Percentiles rank a stretch among this genome's conserved stretches.
Conservation (phyloP, 2,329 filamentous ascomycete genomes). For the Aspergillus oerlinghausenensis region DNA sequence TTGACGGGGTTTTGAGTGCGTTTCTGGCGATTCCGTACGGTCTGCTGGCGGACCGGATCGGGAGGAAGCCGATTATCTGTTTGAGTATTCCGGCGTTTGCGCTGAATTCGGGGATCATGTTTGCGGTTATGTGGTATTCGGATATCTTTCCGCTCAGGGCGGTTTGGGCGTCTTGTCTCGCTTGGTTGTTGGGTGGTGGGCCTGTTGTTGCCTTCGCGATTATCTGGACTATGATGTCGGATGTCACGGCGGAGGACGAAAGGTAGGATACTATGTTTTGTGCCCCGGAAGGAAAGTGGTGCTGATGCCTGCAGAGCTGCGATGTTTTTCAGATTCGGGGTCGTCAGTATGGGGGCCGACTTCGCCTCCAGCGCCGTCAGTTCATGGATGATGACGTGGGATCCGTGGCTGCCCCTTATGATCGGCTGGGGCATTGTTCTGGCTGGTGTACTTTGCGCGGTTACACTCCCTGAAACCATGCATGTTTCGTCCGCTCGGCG, state of each 20-base stretch:
- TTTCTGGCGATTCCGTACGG: slow-evolving; percentile 48
- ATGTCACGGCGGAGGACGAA: slow-evolving; percentile 46
- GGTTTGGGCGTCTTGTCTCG: slow-evolving; percentile 46
- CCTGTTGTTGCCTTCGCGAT: slow-evolving; percentile 45
- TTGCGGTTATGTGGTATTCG: slow-evolving; percentile 35
- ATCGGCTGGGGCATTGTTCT: slow-evolving; percentile 32
- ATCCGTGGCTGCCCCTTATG: slow-evolving; percentile 39
- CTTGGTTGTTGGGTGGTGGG: slow-evolving; percentile 46
- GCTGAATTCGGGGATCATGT: slow-evolving; percentile 29
- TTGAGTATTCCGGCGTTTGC: slow-evolving; percentile 41
- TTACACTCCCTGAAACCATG: slow-evolving; percentile 39
- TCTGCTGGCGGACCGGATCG: slow-evolving; percentile 45
- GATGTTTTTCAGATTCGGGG: slow-evolving; percentile 39
- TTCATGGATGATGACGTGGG: slow-evolving; percentile 37
- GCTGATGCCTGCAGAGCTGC: slow-evolving; percentile 25
- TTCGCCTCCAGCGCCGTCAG: slow-evolving; percentile 36
- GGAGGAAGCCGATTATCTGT: slow-evolving; percentile 43
- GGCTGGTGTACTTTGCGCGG: slow-evolving; percentile 28
- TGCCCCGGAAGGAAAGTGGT: slow-evolving; percentile 18
- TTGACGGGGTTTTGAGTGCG: slow-evolving; percentile 42
- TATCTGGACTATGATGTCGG: slow-evolving; percentile 48
- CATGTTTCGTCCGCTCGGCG: slow-evolving; percentile 19
- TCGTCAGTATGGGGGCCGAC: slow-evolving; percentile 37
- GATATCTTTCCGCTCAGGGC: slow-evolving; percentile 42
- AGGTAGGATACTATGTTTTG: slow-evolving; percentile 22